These are phyloP conservation scores for Sarocladiaceae sp. DNA, from an alignment of 2,329 filamentous ascomycete species.

Conservation along the genomic window DNA sequence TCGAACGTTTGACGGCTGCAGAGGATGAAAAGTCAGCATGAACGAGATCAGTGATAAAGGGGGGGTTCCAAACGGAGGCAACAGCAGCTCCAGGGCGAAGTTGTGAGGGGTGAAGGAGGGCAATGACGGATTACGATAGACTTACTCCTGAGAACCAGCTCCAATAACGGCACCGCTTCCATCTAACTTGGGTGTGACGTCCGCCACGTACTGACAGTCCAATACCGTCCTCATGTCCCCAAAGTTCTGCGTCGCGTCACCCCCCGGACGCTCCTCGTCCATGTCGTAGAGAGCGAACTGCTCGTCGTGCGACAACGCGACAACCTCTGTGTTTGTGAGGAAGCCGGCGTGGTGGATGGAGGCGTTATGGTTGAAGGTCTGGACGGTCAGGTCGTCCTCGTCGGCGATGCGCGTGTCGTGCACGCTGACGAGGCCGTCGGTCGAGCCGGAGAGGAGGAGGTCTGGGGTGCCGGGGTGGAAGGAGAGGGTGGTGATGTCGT, in stretches of 20 bases:
- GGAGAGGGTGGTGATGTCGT: constrained; percentile 55
- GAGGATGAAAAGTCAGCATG: neutral
- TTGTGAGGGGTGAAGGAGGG: constrained; percentile 24
- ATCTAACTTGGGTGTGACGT: constrained; percentile 55
- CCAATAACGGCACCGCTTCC: constrained; percentile 55
- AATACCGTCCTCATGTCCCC: constrained; percentile 64
- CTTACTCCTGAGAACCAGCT: constrained; percentile 60
- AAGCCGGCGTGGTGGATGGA: constrained; percentile 73
- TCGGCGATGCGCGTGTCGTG: constrained; percentile 65
- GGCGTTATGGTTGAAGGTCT: constrained; percentile 71
- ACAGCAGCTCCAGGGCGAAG: too few species aligned
- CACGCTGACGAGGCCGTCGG: constrained; percentile 72
- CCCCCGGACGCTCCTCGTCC: constrained; percentile 55
- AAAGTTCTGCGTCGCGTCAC: constrained; percentile 49
- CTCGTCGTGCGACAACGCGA: constrained; percentile 72
- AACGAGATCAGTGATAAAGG: too few species aligned
- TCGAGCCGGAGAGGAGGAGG: constrained; percentile 68
- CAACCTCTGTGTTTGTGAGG: constrained; percentile 57
- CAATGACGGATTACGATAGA: constrained; percentile 26
- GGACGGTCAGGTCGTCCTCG: constrained; percentile 71
- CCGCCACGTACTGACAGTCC: constrained; percentile 67
- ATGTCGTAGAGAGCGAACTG: constrained; percentile 67
- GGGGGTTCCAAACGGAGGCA: too few species aligned
- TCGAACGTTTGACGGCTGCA: constrained; percentile 50
- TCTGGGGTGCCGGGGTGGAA: constrained; percentile 55